Conservation (phyloP, 2,329 filamentous ascomycete genomes). For the Tympanopsis confertula region DNA sequence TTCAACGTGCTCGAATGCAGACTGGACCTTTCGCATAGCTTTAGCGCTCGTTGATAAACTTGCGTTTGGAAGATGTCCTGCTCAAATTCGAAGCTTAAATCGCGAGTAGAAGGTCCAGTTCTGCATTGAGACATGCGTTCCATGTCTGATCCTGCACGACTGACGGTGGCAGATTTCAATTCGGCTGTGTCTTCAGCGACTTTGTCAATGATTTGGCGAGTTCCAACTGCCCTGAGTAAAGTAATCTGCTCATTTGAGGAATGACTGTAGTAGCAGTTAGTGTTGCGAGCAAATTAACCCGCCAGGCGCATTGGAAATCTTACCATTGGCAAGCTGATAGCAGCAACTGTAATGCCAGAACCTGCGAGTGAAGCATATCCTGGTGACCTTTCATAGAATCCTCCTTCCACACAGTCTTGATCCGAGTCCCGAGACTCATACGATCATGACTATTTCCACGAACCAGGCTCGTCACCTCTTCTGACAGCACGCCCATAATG, state of each 20-base stretch:
- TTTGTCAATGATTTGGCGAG: constrained; percentile 18
- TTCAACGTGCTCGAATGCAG: too few species aligned
- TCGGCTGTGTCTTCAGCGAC: constrained; percentile 22
- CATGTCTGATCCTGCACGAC: background rate
- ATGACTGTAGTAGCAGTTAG: too few species aligned
- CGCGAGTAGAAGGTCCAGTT: background rate
- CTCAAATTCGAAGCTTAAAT: too few species aligned
- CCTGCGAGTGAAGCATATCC: constrained; percentile 19
- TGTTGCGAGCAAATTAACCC: too few species aligned
- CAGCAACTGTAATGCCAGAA: constrained; percentile 21
- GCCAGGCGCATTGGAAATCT: background rate
- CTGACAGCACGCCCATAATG: background rate
- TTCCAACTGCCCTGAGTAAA: constrained; percentile 17
- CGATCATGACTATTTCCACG: background rate
- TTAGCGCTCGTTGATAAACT: too few species aligned
- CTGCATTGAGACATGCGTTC: background rate
- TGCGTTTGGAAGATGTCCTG: too few species aligned
- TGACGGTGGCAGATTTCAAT: constrained; percentile 9
- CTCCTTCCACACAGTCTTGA: constrained; percentile 21
- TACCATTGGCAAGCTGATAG: constrained; percentile 24
- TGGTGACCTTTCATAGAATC: constrained; percentile 19
- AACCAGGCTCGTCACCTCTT: background rate
- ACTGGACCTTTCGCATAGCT: too few species aligned
- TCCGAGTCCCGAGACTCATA: constrained; percentile 6
- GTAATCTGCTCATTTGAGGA: constrained; percentile 19